Evolutionary conservation across 208 protist species (phyloP), one percentile per base, ranked within the genome.

Genomic region (Trichomonas tenax): DNA sequence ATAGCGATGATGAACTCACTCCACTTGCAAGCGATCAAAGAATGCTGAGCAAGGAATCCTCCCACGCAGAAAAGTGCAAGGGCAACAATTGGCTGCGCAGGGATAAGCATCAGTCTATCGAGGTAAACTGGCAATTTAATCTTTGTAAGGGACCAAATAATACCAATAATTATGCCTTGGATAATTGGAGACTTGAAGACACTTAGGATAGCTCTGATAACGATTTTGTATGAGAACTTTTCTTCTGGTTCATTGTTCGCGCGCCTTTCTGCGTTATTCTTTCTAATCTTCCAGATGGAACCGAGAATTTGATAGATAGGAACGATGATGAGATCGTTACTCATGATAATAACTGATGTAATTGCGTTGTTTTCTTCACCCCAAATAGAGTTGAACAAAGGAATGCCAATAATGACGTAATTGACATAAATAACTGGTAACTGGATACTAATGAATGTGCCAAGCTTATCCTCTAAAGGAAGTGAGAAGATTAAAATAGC

Each of bases 401-500:
- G 86, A 34, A 93, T 48, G 36, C 86, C 86, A 93, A 93, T 93
- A 51, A 93, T 93, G 0, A 93, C 14, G 45, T 93, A 93, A 26
- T 93, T 93, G 38, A 93, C 86, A 58, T 93, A 93, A 51, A 44
- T 17, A 44, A 26, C 17, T 26, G 86, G 86, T 34, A 93, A 17
- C n/a, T 93, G 45, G 0, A 44, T 93, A 51, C 86, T 93, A 38
- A 93, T 41, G 36, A 38, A 93, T 9, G 45, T 93, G 46, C 44
- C 41, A 6, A 93, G 51, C 38, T 31, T 34, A 26, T 51, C 44
- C 51, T 93, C 1, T 6, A 93, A 93, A 8, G 15, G 26, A 49
- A 48, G 48, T 2, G 14, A 21, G 3, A 48, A 51, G 14, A 34
- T 26, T 46, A 26, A 89, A 9, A 93, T 51, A 8, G n/a, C 44